Base-by-base conservation (phyloP, 805 yeast species). In the Candida quercuum region DNA sequence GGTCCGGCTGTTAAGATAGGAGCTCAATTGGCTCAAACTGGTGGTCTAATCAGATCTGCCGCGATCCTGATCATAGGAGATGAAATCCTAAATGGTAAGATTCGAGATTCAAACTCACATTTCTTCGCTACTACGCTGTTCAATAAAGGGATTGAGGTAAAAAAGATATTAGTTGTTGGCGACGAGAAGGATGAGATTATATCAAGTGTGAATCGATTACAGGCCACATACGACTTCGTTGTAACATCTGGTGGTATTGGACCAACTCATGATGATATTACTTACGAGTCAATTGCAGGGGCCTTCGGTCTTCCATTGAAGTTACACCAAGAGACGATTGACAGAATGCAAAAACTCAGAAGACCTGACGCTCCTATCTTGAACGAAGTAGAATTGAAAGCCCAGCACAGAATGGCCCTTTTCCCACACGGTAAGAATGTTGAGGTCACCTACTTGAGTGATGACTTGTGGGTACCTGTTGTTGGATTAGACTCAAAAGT, bases 201-300 rank as follows among this genome's bases (percentile, higher is more conserved):
- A 1, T 67, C 67, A 12, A 72, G 79, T 0, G 58, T 84, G 17
- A 57, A 55, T 22, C 50, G 61, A 10, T 59, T 80, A 32, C 47
- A 61, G 16, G 57, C 66, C n/a, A 61, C 66, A 31, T 79, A 76
- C 71, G 82, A 38, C 83, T 86, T 23, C 81, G 71, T 54, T 10
- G 32, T 49, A 8, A 52, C 57, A 2, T 43, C 66, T 3, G 72
- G 73, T 6, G 71, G 76, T 0, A 85, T 87, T 41, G 96, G 96
- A 0, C 85, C 95, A 5, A 87, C 96, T 0, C 95, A 86, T 49
- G 96, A 87, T 54, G 96, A 87, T 56, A 81, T 87, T 42, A 86
- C 95, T 1, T 87, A 87, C 57, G 77, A 75, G 36, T 68, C 85
- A 2, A 57, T 87, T n/a, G 86, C 91, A 1, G 71, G 70, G 46